Evolutionary conservation across 2,329 filamentous ascomycete species (phyloP).

Genomic region (Curvularia verruculosa): DNA sequence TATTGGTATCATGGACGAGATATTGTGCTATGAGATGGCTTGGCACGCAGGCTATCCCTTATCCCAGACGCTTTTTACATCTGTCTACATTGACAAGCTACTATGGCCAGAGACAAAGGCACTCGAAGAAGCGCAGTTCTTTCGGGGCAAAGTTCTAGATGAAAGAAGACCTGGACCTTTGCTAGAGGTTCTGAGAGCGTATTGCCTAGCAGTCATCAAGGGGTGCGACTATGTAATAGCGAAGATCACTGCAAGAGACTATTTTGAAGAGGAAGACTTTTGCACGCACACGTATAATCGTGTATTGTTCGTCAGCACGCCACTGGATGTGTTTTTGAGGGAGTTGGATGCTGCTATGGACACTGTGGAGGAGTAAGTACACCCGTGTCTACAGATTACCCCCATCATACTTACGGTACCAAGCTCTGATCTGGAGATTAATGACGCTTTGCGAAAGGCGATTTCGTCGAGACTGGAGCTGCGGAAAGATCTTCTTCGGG

Average conservation of each 20-base stretch:
- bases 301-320: constrained; percentile 65
- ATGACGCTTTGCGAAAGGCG: constrained; percentile 56
- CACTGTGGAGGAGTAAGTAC: constrained; percentile 39
- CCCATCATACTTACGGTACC: constrained; percentile 16
- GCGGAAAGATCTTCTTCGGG: constrained; percentile 66
- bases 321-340: constrained; percentile 42
- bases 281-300: constrained; percentile 89
- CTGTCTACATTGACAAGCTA: constrained; percentile 84
- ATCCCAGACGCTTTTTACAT: constrained; percentile 93
- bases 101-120: constrained; percentile 71
- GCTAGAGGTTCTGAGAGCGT: constrained; percentile 73
- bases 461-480: constrained; percentile 70
- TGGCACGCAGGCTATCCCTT: constrained; percentile 97
- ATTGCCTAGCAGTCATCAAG: constrained; percentile 85
- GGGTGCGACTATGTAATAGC: constrained; percentile 79
- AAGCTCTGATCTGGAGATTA: constrained; percentile 38
- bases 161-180: constrained; percentile 34
- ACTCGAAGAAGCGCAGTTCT: constrained; percentile 68
- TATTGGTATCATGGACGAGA: constrained; percentile 90
- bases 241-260: constrained; percentile 80
- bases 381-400: not conserved
- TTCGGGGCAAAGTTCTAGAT: constrained; percentile 47
- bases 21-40: constrained; percentile 92
- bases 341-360: constrained; percentile 44
- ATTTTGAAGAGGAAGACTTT: constrained; percentile 98